These are phyloP conservation scores for Lentinus tigrinus DNA, from an alignment of 768 basidiomycete genomes.

Conservation along the genomic window DNA sequence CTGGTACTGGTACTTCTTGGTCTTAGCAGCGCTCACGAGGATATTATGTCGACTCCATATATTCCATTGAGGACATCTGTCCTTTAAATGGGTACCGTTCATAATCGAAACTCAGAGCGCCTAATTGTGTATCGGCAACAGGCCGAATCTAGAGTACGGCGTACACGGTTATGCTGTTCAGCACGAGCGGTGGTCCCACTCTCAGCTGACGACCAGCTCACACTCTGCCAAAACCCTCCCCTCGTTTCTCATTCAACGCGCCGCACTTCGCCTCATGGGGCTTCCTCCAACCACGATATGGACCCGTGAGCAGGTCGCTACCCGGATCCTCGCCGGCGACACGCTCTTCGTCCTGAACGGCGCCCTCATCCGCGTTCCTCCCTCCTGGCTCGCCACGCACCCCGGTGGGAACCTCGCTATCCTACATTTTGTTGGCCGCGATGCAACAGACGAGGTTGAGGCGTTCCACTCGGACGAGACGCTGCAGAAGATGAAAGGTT, in stretches of 20 bases:
- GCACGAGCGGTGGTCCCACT: too few relatives aligned
- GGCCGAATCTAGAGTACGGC: background rate
- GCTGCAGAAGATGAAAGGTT: constrained; percentile 55
- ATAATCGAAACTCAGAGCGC: too few relatives aligned
- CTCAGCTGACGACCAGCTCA: too few relatives aligned
- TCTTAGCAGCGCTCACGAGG: too few relatives aligned
- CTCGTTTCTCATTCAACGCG: background rate
- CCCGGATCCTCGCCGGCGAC: constrained; percentile 73
- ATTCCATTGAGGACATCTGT: too few relatives aligned
- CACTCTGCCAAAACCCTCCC: background rate
- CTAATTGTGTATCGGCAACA: background rate
- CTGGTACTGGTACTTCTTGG: too few relatives aligned
- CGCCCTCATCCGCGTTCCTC: constrained; percentile 63
- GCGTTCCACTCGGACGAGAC: constrained; percentile 78
- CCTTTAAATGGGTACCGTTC: too few relatives aligned
- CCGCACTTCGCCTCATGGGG: constrained; percentile 27
- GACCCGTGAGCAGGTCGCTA: constrained; percentile 59
- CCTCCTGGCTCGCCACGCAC: constrained; percentile 78
- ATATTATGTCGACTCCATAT: too few relatives aligned
- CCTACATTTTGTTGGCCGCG: constrained; percentile 92
- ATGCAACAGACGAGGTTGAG: constrained; percentile 92
- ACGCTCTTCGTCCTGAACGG: constrained; percentile 71
- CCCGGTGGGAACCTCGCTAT: constrained; percentile 89
- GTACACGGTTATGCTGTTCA: too few relatives aligned
- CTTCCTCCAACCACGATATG: constrained; percentile 30